Percentiles rank a stretch among this genome's conserved stretches.
Evolutionary conservation across 2,329 filamentous ascomycete species (phyloP).

Genomic region (Trichoderma afroharzianum): DNA sequence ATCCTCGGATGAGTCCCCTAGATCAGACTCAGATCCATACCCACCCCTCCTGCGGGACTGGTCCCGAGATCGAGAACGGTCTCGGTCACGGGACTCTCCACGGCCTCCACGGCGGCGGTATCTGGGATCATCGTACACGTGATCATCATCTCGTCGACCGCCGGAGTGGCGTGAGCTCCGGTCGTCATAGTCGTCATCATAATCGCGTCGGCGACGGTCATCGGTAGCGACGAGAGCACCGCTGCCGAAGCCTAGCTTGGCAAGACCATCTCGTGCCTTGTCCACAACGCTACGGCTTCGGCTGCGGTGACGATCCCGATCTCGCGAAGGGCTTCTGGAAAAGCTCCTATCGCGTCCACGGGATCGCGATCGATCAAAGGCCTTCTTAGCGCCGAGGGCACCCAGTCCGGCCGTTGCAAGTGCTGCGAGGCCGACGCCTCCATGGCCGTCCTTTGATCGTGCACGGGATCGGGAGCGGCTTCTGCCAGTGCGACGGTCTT

Average conservation of each 20-base stretch:
- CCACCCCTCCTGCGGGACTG: slow-evolving; percentile 33
- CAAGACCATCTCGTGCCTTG: slow-evolving; percentile 56
- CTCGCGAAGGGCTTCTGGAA: slow-evolving; percentile 41
- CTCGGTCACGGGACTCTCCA: slow-evolving; percentile 37
- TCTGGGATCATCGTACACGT: slow-evolving; percentile 46
- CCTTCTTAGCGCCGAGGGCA: slow-evolving; percentile 59
- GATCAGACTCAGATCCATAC: slow-evolving; percentile 51
- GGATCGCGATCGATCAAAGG: slow-evolving; percentile 51
- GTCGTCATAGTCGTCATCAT: slow-evolving; percentile 43
- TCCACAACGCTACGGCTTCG: slow-evolving; percentile 66
- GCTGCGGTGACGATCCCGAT: slow-evolving; percentile 47
- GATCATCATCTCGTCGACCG: slow-evolving; percentile 35
- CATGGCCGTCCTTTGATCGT: slow-evolving; percentile 49
- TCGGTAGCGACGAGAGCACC: slow-evolving; percentile 38
- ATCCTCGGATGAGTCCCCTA: slow-evolving; percentile 57
- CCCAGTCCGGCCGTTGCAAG: slow-evolving; percentile 61
- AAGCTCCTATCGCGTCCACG: slow-evolving; percentile 43
- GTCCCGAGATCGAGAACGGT: slow-evolving; percentile 14
- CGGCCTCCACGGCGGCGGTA: slow-evolving; percentile 38
- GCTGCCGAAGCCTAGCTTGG: slow-evolving; percentile 58
- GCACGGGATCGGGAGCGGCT: slow-evolving; percentile 67
- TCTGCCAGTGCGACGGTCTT: slow-evolving; percentile 55
- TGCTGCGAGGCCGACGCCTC: slow-evolving; percentile 54
- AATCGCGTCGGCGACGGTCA: slow-evolving; percentile 38
- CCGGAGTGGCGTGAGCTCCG: slow-evolving; percentile 40